These are phyloP conservation scores for Ampelomyces quisqualis DNA, from an alignment of 2,329 filamentous ascomycete genomes.

Conservation along the genomic window DNA sequence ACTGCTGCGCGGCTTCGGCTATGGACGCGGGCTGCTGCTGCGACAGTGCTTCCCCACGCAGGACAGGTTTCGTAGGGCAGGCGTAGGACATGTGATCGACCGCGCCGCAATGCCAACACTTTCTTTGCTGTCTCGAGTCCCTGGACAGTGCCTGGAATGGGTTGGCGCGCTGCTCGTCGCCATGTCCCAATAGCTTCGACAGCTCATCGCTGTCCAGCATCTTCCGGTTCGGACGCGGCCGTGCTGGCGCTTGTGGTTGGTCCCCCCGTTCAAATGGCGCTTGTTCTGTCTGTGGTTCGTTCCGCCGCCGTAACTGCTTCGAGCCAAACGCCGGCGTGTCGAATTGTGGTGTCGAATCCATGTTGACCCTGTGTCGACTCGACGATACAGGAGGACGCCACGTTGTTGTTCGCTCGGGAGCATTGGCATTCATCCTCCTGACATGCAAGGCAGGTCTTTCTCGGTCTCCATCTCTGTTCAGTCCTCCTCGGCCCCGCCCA, in stretches of 20 bases:
- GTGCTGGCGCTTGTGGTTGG: conserved; percentile 4
- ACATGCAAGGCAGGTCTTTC: conserved; percentile 1
- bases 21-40: conserved; percentile 12
- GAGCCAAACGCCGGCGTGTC: conserved; percentile 30
- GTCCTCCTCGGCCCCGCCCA: conserved; percentile 10
- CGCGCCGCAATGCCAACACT: conserved; percentile 35
- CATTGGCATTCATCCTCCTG: conserved; percentile 23
- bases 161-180: conserved; percentile 9
- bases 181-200: conserved; percentile 24
- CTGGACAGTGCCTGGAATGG: conserved; percentile 29
- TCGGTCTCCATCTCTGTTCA: not conserved
- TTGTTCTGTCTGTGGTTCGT: conserved; percentile 16
- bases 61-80: conserved; percentile 30
- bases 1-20: conserved; percentile 32
- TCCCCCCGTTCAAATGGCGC: conserved; percentile 3
- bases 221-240: conserved; percentile 15
- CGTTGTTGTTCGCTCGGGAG: too few species aligned
- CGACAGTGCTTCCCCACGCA: conserved; percentile 15
- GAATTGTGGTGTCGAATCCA: conserved; percentile 31
- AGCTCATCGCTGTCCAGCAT: conserved; percentile 35
- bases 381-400: conserved; percentile 3
- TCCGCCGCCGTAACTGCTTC: conserved; percentile 30
- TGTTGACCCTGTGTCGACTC: conserved; percentile 33
- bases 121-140: conserved; percentile 22
- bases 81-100: conserved; percentile 24